Evolutionary conservation across 176 grass and related monocot species (phyloP).

Genomic region (Avena eriantha): DNA sequence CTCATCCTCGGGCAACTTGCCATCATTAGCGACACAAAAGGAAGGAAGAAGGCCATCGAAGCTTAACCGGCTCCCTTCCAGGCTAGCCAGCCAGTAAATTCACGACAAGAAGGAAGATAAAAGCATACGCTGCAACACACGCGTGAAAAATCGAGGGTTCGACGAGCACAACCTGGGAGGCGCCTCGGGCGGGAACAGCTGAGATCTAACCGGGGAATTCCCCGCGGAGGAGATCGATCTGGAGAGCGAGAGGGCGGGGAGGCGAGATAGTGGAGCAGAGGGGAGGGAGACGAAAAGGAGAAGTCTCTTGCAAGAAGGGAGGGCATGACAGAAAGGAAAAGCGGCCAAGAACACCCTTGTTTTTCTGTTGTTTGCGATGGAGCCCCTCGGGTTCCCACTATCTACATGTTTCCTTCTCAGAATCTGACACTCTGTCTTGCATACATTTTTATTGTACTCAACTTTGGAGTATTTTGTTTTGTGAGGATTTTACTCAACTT

Average conservation of each 20-base stretch:
- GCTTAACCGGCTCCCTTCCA: constrained; percentile 6
- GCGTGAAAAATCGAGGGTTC: neutral
- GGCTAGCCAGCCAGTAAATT: neutral
- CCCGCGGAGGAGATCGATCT: constrained; percentile 31
- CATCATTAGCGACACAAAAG: neutral
- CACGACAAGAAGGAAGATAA: neutral
- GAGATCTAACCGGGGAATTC: constrained; percentile 23
- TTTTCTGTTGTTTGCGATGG: neutral
- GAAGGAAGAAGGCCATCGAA: neutral
- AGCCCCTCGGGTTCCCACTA: neutral
- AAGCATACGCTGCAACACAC: neutral
- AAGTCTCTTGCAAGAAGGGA: neutral
- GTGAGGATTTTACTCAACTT: neutral
- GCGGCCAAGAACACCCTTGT: constrained; percentile 31
- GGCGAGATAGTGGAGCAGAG: constrained; percentile 20
- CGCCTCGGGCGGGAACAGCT: neutral
- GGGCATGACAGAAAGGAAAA: constrained; percentile 40
- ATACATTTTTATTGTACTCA: neutral
- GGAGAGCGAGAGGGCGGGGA: neutral
- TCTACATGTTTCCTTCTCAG: neutral
- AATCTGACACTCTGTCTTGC: neutral
- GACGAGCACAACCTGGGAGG: constrained; percentile 24
- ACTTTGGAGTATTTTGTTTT: neutral
- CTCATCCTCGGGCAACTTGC: neutral
- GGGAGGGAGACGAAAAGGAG: neutral